Conservation (phyloP, 495 filamentous ascomycete genomes). For the Arthonia radiata region DNA sequence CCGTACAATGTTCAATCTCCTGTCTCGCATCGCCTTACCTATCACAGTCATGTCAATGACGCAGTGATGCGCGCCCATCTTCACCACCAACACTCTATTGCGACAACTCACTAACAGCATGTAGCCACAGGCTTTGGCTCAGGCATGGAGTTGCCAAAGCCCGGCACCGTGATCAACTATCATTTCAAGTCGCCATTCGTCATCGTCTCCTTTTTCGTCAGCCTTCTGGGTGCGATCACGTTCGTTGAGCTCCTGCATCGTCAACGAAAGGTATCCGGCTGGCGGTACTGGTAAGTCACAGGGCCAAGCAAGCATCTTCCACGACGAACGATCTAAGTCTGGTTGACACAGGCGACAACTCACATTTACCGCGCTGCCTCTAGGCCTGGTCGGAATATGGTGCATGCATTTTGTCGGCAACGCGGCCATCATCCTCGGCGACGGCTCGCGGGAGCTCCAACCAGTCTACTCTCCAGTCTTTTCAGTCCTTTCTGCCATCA, state of each 20-base stretch:
- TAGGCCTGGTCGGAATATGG: conserved; percentile 71
- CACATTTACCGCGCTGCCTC: conserved; percentile 40
- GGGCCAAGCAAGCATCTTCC: too few species aligned
- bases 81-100: too few species aligned
- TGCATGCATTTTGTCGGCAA: conserved; percentile 76
- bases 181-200: conserved; percentile 38
- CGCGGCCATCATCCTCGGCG: conserved; percentile 42
- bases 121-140: too few species aligned
- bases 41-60: too few species aligned
- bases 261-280: conserved; percentile 37
- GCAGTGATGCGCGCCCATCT: too few species aligned
- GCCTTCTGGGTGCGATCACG: conserved; percentile 47
- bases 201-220: conserved; percentile 52
- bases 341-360: conserved; percentile 53
- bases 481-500: conserved; percentile 55
- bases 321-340: too few species aligned
- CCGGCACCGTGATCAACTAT: too few species aligned
- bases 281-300: conserved; percentile 52
- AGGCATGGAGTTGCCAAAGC: too few species aligned
- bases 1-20: too few species aligned
- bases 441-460: conserved; percentile 34
- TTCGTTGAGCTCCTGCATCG: conserved; percentile 65
- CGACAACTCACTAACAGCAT: too few species aligned
- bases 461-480: conserved; percentile 47
- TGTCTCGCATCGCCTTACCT: too few species aligned